A percentile compares a stretch with the other conserved stretches of the same genome.
Evolutionary conservation across 108 stramenopile genomes (phyloP).

Genomic region (Cyclotella sp.): DNA sequence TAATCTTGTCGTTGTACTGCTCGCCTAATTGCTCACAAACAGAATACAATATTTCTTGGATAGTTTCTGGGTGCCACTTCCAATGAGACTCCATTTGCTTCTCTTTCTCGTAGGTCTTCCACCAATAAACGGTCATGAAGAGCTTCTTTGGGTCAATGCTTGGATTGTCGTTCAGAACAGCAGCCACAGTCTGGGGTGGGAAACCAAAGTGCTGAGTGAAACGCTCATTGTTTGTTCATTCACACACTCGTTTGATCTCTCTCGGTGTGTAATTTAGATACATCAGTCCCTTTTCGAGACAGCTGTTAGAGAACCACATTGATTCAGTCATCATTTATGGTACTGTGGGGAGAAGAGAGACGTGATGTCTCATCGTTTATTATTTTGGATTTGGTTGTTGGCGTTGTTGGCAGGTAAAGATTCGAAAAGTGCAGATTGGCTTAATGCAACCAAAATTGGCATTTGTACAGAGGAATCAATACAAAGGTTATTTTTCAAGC

Average conservation of each 20-base stretch:
- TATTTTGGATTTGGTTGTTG: no score
- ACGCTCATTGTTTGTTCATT: conserved; percentile 4
- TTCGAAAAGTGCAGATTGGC: no score
- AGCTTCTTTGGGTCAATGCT: not conserved
- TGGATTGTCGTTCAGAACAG: conserved; percentile 9
- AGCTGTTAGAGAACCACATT: conserved; percentile 1
- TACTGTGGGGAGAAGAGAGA: no score
- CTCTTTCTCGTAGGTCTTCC: conserved; percentile 6
- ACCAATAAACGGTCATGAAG: conserved; percentile 13
- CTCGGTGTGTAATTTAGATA: not conserved
- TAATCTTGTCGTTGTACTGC: not conserved
- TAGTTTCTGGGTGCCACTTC: conserved; percentile 18
- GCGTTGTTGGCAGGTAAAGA: no score
- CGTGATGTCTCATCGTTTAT: no score
- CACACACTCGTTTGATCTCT: conserved; percentile 6
- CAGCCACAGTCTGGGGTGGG: conserved; percentile 8
- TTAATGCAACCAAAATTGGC: no score
- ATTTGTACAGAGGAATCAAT: no score
- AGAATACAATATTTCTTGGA: not conserved
- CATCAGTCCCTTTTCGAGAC: not conserved
- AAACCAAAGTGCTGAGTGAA: conserved; percentile 11
- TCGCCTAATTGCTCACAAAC: conserved; percentile 7
- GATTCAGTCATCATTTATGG: no score
- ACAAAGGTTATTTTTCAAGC: no score
- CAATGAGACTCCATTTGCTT: conserved; percentile 5